Conservation (phyloP, 345 rosid genomes). For the Balakata baccata region DNA sequence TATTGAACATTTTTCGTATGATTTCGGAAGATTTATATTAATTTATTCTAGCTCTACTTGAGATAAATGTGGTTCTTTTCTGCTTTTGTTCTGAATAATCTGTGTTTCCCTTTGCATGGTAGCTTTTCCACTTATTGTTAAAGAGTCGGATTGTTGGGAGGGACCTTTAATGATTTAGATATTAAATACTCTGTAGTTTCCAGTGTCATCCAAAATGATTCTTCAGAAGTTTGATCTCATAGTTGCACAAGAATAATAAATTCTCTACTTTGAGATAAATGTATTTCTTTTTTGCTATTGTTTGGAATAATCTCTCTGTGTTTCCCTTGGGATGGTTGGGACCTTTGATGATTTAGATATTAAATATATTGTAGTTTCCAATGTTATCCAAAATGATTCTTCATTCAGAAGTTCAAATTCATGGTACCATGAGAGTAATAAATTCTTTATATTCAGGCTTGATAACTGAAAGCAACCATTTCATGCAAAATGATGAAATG, state of each 20-base stretch:
- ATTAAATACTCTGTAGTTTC: not conserved
- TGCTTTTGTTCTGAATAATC: not conserved
- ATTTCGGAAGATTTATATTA: not conserved
- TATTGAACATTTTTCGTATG: too few relatives aligned
- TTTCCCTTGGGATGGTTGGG: not conserved
- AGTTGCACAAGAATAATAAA: too few relatives aligned
- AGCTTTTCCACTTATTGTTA: slow-evolving; percentile 3
- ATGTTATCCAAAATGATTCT: not conserved
- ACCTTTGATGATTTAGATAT: not conserved
- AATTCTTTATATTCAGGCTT: not conserved
- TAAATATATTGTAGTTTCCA: not conserved
- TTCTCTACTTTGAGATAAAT: not conserved
- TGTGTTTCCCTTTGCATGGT: slow-evolving; percentile 1
- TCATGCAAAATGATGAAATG: not conserved
- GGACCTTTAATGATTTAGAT: not conserved
- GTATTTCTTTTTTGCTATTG: not conserved
- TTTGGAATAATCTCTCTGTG: not conserved
- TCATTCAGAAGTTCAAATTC: not conserved
- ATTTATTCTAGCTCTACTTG: not conserved
- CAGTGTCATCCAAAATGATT: not conserved
- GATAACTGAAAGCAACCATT: not conserved
- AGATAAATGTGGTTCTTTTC: not conserved
- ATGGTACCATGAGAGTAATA: not conserved
- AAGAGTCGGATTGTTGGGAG: not conserved
- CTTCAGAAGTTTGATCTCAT: not conserved